Base-by-base conservation (phyloP, 2,329 filamentous ascomycete species). In the Pseudogymnoascus sp. region DNA sequence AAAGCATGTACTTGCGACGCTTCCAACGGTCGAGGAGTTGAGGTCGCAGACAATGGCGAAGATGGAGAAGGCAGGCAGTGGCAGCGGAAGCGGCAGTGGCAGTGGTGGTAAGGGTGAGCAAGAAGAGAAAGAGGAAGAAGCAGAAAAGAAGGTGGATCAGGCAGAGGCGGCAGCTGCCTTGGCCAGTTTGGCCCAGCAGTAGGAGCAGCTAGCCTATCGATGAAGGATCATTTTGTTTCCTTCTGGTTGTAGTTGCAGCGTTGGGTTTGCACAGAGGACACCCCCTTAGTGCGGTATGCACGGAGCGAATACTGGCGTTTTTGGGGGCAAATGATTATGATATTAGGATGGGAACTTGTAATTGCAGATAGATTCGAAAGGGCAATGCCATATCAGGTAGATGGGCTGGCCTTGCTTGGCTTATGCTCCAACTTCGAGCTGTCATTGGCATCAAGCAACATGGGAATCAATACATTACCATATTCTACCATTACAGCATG, bases 1-100 rank as follows among this genome's bases (percentile, higher is more conserved):
- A 39, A 75, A 80, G 67, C 78, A 79, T 4, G 81, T 86, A 4
- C 74, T 86, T 20, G 76, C 75, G 1, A 79, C 78, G 8, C 73
- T 73, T 16, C 57, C 57, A 7, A 58, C 57, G 18, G 57, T 38
- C 3, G 35, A 58, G 14, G 57, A 58, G 28, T 9, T 58, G 33
- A 58, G 57, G 28, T 54, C 47, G 3, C 47, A 54, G 28, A 54
- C 47, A 18, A 54, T 54, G 47, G 47, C 28, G 28, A 54, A 35
- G 28, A 54, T 54, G 47, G 47, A 54, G 47, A 54, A 6, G 16
- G 47, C 28, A 20, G 16, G 47, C 9, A 33, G 43, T 50, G 43
- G 43, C 20, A 47, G 41, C 14, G 22, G 39, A 11, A 25, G 39
- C 12, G 39, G 39, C 20, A 43, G 20, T 14, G 38, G 16, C n/a